phyloP scores from a whole-genome alignment of 106 monocot species.

The Cymbidium sinense region DNA sequence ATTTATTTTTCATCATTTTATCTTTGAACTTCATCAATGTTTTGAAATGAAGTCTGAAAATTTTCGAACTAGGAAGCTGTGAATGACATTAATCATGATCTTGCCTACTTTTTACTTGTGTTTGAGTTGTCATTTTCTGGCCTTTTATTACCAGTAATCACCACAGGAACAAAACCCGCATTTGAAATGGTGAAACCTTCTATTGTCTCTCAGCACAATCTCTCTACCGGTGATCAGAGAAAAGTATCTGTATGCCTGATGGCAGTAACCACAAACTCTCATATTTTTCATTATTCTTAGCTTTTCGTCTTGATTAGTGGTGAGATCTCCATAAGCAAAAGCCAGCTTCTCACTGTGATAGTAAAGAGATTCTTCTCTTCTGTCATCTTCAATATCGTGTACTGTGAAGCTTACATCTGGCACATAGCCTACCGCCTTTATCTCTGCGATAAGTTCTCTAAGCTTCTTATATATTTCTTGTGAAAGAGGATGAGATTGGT shows the following conservation, averaged over 20 bases:
- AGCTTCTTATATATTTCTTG: slow-evolving; percentile 22
- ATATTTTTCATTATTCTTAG: slow-evolving; percentile 30
- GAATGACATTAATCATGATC: neutral
- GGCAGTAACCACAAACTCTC: slow-evolving; percentile 17
- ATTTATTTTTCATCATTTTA: slow-evolving; percentile 1
- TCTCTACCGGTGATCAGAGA: slow-evolving; percentile 18
- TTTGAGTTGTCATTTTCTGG: neutral
- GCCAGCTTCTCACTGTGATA: slow-evolving; percentile 29
- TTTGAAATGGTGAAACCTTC: slow-evolving; percentile 24
- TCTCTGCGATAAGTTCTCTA: slow-evolving; percentile 7
- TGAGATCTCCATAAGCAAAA: slow-evolving; percentile 21
- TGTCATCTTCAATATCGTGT: slow-evolving; percentile 9
- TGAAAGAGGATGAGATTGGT: slow-evolving; percentile 17
- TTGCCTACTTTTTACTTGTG: neutral
- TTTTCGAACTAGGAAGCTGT: neutral
- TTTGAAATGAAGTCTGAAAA: neutral
- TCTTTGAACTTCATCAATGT: neutral
- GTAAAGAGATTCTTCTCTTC: slow-evolving; percentile 20
- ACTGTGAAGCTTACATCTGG: slow-evolving; percentile 19
- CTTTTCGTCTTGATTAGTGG: slow-evolving; percentile 1
- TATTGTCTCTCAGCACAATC: slow-evolving; percentile 25
- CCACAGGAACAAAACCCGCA: slow-evolving; percentile 21
- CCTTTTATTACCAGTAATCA: slow-evolving; percentile 18
- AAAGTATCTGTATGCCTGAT: slow-evolving; percentile 22
- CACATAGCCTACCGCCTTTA: slow-evolving; percentile 12